phyloP scores from a whole-genome alignment of 1,284 basidiomycete genomes.

The Moesziomyces antarcticus region DNA sequence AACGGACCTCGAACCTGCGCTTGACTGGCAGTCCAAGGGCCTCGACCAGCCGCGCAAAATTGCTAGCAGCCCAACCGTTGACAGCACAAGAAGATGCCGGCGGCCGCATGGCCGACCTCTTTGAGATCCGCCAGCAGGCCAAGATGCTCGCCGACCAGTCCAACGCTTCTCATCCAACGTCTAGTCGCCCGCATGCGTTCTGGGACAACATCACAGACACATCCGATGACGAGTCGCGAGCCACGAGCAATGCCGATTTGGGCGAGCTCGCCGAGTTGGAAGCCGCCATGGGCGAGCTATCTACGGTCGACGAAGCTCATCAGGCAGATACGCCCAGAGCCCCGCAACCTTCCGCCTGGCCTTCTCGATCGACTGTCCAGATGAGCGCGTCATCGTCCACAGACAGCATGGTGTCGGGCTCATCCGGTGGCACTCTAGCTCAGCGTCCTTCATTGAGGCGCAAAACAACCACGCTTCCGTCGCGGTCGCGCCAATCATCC shows the following conservation, averaged over 20 bases:
- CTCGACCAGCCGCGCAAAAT: too few species aligned
- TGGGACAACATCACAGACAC: slow-evolving; percentile 29
- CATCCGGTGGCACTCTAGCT: slow-evolving; percentile 6
- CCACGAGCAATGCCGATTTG: slow-evolving; percentile 41
- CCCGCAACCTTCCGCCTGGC: slow-evolving; percentile 23
- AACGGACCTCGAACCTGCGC: slow-evolving; percentile 20
- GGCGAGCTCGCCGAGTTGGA: slow-evolving; percentile 45
- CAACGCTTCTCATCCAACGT: neutral
- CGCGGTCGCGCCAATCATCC: slow-evolving; percentile 42
- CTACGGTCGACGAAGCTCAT: slow-evolving; percentile 20
- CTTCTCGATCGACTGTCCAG: slow-evolving; percentile 12
- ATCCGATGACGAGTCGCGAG: slow-evolving; percentile 49
- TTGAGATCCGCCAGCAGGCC: slow-evolving; percentile 28
- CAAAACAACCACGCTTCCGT: slow-evolving; percentile 31
- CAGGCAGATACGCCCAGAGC: slow-evolving; percentile 29
- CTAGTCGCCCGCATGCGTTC: slow-evolving; percentile 4
- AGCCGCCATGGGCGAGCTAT: slow-evolving; percentile 34
- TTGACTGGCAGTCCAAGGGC: slow-evolving; percentile 6
- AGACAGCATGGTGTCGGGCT: slow-evolving; percentile 15
- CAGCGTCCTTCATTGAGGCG: slow-evolving; percentile 24
- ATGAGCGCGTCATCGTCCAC: slow-evolving; percentile 30
- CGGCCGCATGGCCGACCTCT: slow-evolving; percentile 33
- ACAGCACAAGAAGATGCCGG: slow-evolving; percentile 8
- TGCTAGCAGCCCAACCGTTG: neutral
- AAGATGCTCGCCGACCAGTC: neutral